Conservation (phyloP, 768 basidiomycete genomes). For the Pleurotus giganteus region DNA sequence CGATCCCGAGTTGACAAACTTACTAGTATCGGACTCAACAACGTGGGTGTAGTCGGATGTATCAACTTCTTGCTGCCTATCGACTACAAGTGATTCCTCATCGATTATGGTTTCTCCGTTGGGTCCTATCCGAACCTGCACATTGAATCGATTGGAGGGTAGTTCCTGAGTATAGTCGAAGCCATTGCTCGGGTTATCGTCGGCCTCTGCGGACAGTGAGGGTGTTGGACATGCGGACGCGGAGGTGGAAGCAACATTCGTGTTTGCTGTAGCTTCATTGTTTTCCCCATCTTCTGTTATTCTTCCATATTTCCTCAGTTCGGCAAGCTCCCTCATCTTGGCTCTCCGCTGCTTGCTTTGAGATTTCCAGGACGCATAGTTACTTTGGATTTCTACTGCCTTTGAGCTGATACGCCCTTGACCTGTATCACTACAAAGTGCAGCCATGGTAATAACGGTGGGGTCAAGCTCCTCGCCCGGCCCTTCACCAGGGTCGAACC, state of each 20-base stretch:
- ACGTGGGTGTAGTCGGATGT: conserved; percentile 74
- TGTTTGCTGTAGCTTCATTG: conserved; percentile 13
- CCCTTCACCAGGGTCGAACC: conserved; percentile 56
- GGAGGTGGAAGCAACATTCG: conserved; percentile 12
- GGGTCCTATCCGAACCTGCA: conserved; percentile 84
- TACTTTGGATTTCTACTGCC: conserved; percentile 66
- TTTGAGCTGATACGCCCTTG: conserved; percentile 79
- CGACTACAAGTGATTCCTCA: conserved; percentile 80
- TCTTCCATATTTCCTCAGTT: conserved; percentile 73
- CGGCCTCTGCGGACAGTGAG: conserved; percentile 11
- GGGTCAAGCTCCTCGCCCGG: conserved; percentile 81
- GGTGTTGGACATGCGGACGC: conserved; percentile 2
- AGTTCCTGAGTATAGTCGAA: conserved; percentile 72
- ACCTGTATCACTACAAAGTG: conserved; percentile 74
- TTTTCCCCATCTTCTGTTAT: conserved; percentile 43
- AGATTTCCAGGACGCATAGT: conserved; percentile 71
- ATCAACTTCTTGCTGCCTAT: conserved; percentile 66
- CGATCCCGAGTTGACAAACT: conserved; percentile 82
- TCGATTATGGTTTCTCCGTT: conserved; percentile 88
- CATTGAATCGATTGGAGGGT: conserved; percentile 70
- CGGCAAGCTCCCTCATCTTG: conserved; percentile 60
- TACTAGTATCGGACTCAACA: conserved; percentile 78
- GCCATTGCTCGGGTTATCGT: conserved; percentile 51
- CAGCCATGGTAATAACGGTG: conserved; percentile 81
- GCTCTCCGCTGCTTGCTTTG: conserved; percentile 65